Evolutionary conservation across 805 yeast genomes (phyloP), one percentile per base, ranked within the genome.

Genomic region (Yarrowia alimentaria): DNA sequence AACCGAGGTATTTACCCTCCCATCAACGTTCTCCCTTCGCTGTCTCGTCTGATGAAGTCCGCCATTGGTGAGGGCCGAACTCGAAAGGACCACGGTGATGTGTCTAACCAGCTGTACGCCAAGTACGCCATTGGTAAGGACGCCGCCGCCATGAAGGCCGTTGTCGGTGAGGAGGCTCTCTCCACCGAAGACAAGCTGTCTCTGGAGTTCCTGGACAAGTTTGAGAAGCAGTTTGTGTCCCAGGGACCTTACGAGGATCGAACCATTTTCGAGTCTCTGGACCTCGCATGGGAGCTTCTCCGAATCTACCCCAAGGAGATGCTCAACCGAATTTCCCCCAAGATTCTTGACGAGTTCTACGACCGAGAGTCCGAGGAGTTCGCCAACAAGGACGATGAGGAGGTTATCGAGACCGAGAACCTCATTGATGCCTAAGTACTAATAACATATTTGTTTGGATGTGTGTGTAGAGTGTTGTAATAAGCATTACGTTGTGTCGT

Each of bases 51-150:
- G 70, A 93, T 93, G 99, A 93, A 93, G 77, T 84, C 95, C 56
- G 99, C 99, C 61, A 93, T 93, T 72, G 99, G 99, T 75, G 99
- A 94, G 72, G 98, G 98, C 66, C 90, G 91, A 96, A 93, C 99
- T 54, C 84, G 99, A 76, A 91, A 91, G 73, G 99, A 93, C 70
- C 99, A 93, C 67, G 96, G 98, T 73, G 99, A 93, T 75, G 99
- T 93, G 56, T 91, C 98, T 22, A 93, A 93, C 76, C 99, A 93
- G 77, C 79, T 93, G 65, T 93, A 93, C 67, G 99, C 99, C 63
- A 93, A 93, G 72, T 93, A 93, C 68, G 99, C 99, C 57, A 94
- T 93, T 74, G 99, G 99, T 77, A 86, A 90, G 74, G 99, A 93
- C 72, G 99, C 99, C 20, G 99, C 99, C 45, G 97, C 99, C 61